Evolutionary conservation across 441 rosid species (phyloP).

Genomic region (Biscutella auriculata): DNA sequence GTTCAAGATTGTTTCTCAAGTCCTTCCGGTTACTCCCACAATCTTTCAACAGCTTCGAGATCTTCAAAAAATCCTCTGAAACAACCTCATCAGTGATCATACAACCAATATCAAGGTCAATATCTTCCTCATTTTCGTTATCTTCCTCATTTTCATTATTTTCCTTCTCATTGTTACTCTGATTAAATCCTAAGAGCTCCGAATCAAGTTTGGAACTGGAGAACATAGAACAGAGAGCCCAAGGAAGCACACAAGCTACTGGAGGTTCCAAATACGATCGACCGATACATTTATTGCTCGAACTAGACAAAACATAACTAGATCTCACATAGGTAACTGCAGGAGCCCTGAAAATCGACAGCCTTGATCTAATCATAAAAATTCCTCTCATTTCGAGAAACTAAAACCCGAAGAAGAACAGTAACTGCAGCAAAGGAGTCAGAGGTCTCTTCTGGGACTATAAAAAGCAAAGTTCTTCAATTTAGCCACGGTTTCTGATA

Average conservation of each 20-base stretch:
- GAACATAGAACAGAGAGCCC: slow-evolving; percentile 22
- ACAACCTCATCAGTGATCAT: slow-evolving; percentile 18
- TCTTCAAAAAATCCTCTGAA: slow-evolving; percentile 29
- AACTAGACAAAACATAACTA: background rate
- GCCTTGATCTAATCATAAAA: slow-evolving; percentile 28
- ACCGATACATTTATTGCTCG: background rate
- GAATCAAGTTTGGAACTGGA: slow-evolving; percentile 25
- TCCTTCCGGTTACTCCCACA: slow-evolving; percentile 28
- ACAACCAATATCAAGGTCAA: slow-evolving; percentile 4
- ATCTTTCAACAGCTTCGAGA: slow-evolving; percentile 36
- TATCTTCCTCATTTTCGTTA: slow-evolving; percentile 25
- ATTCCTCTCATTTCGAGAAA: slow-evolving; percentile 31
- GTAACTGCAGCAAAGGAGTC: background rate
- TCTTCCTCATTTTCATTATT: background rate
- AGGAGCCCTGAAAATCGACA: slow-evolving; percentile 16
- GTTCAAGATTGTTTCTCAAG: slow-evolving; percentile 44
- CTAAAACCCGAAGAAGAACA: background rate
- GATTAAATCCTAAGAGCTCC: background rate
- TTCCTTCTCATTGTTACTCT: slow-evolving; percentile 6
- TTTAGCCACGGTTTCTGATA: background rate
- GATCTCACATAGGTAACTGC: slow-evolving; percentile 17
- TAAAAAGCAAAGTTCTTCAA: slow-evolving; percentile 6
- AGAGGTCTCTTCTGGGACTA: background rate
- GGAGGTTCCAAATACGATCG: slow-evolving; percentile 14
- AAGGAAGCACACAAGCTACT: slow-evolving; percentile 7